A percentile compares a stretch with the other conserved stretches of the same genome.
phyloP scores from a whole-genome alignment of 139 green algal species.

The Edaphochlamys debaryana region DNA sequence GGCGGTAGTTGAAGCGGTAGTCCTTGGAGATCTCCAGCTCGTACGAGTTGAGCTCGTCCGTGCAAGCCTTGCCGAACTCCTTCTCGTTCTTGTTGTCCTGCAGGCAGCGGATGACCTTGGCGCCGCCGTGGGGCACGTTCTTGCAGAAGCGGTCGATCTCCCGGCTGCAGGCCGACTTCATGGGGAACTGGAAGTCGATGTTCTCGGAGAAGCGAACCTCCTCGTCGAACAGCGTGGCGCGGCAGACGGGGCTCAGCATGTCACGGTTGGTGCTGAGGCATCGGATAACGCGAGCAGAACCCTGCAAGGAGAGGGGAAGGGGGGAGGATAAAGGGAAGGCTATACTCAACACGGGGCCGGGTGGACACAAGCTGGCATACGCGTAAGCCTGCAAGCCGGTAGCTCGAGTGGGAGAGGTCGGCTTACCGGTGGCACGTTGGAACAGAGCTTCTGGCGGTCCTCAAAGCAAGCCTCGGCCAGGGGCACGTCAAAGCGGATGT shows the following conservation, averaged over 20 bases:
- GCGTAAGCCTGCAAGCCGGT: neutral
- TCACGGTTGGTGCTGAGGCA: constrained; percentile 80
- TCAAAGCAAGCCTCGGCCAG: constrained; percentile 78
- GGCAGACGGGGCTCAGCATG: constrained; percentile 70
- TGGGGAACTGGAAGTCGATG: constrained; percentile 86
- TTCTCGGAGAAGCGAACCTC: constrained; percentile 76
- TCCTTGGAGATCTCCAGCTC: constrained; percentile 72
- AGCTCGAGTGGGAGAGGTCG: too few species aligned
- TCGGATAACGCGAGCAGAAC: constrained; percentile 81
- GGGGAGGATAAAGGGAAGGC: neutral
- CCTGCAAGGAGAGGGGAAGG: constrained; percentile 37
- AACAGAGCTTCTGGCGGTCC: constrained; percentile 70
- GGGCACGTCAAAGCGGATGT: constrained; percentile 88
- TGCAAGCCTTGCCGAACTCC: constrained; percentile 80
- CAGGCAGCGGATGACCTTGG: constrained; percentile 71
- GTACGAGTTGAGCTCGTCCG: constrained; percentile 73
- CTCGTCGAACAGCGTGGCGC: constrained; percentile 72
- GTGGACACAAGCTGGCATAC: neutral
- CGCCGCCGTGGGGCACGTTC: constrained; percentile 78
- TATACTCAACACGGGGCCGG: too few species aligned
- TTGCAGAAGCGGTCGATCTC: constrained; percentile 82
- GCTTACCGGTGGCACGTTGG: constrained; percentile 65
- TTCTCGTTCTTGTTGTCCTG: constrained; percentile 71
- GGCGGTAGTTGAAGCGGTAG: constrained; percentile 91
- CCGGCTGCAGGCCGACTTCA: constrained; percentile 78